Evolutionary conservation across 352 stramenopile genomes (phyloP), one percentile per base, ranked within the genome.

Genomic region (Halophytophthora polymorphica): DNA sequence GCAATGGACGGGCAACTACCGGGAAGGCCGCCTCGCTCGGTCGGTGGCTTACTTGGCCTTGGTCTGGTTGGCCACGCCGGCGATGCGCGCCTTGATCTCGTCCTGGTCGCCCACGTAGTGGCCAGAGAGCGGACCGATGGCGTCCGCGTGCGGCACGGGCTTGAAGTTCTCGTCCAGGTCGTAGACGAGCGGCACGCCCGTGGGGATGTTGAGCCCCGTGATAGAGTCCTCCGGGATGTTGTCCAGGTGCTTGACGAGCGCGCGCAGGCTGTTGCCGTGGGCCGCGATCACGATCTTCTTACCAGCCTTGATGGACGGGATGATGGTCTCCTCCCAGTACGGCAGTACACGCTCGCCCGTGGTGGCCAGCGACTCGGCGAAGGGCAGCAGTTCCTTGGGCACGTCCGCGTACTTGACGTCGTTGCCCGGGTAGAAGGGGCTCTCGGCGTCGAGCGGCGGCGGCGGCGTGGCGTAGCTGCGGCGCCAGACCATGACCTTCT

Each of bases 161-260:
- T 98, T 97, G 58, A 99, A 78, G 78, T 99, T 91, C 53, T 98
- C 96, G 74, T 99, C 97, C 55, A 99, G 62, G 67, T 98, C 90
- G 81, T 98, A 99, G 56, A 98, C 87, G 28, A 98, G 80, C 22
- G 96, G 96, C 40, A 96, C 88, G 31, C 91, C 96, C 14, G 95
- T 98, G 18, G 90, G 95, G 66, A 99, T 98, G 82, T 99, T 98
- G 41, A 99, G 82, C 29, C 95, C 93, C 45, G 86, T 90, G 83
- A 99, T 99, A 14, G 88, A 86, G 64, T 98, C 92, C 63, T 98
- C 90, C 17, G 85, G 80, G 69, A 99, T 99, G 64, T 91, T 83
- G 70, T 99, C 97, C 53, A 99, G 79, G 71, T 99, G 93, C 80
- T 99, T 99, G 6, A 99, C 96, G 33, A 99, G 79, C 12, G 97